phyloP scores from a whole-genome alignment of 2,329 filamentous ascomycete genomes.

The Delphinella strobiligena region DNA sequence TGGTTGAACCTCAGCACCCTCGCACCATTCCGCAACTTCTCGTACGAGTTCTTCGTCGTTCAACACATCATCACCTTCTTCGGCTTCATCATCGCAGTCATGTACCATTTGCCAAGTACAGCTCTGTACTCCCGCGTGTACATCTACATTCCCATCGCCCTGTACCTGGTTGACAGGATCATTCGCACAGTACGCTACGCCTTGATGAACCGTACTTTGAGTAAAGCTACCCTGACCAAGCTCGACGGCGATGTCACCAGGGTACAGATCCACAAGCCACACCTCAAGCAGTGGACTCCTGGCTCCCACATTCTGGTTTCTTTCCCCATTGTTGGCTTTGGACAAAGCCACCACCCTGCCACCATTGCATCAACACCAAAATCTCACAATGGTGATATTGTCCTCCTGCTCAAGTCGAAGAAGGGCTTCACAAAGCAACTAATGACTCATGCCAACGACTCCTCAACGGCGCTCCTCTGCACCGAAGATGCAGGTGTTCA shows the following conservation, averaged over 20 bases:
- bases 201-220: conserved; percentile 20
- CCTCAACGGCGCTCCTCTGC: conserved; percentile 11
- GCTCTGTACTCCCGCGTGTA: conserved; percentile 15
- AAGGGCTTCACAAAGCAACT: conserved; percentile 18
- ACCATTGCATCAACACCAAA: conserved; percentile 17
- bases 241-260: conserved; percentile 23
- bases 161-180: conserved; percentile 17
- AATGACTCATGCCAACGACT: conserved; percentile 13
- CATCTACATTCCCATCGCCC: conserved; percentile 16
- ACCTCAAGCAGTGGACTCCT: conserved; percentile 24
- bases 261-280: conserved; percentile 21
- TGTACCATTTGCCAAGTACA: conserved; percentile 22
- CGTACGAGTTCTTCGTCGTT: conserved; percentile 20
- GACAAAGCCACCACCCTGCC: conserved; percentile 16
- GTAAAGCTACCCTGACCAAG: background rate
- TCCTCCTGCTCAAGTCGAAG: conserved; percentile 19
- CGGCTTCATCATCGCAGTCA: conserved; percentile 23
- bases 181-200: conserved; percentile 18
- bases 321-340: conserved; percentile 15
- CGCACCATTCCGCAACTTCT: conserved; percentile 14
- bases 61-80: conserved; percentile 27
- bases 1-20: conserved; percentile 20
- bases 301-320: conserved; percentile 17
- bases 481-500: background rate
- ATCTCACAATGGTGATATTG: conserved; percentile 15